phyloP scores from a whole-genome alignment of 305 asterid genomes.

The Withania somnifera region DNA sequence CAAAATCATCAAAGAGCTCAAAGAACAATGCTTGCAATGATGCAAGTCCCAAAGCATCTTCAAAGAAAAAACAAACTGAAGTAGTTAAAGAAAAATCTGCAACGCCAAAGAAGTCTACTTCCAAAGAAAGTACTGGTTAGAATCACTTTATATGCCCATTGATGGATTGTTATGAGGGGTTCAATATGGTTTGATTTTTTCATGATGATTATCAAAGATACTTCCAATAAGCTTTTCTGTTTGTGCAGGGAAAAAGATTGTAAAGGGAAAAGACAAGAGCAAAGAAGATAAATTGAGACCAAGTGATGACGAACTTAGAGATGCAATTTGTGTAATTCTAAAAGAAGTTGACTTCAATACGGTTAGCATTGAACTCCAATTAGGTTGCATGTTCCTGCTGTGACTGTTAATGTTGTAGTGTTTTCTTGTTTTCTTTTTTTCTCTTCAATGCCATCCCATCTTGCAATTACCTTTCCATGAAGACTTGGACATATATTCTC shows the following conservation, averaged over 20 bases:
- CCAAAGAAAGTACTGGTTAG: constrained; percentile 62
- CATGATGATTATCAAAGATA: background rate
- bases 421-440: background rate
- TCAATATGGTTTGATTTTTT: background rate
- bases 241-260: constrained; percentile 25
- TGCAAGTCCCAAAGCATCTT: constrained; percentile 38
- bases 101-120: constrained; percentile 36
- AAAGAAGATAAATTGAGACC: constrained; percentile 14
- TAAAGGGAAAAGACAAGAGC: constrained; percentile 17
- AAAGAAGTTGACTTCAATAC: constrained; percentile 27
- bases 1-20: constrained; percentile 37
- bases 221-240: background rate
- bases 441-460: background rate
- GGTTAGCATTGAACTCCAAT: constrained; percentile 13
- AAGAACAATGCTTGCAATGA: constrained; percentile 22
- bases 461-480: background rate
- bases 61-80: constrained; percentile 52
- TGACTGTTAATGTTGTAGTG: background rate
- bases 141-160: background rate
- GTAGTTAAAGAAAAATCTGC: constrained; percentile 37
- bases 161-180: background rate
- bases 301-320: constrained; percentile 16
- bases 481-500: background rate
- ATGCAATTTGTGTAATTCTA: constrained; percentile 15
- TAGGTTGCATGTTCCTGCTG: background rate